phyloP scores from a whole-genome alignment of 2,329 filamentous ascomycete genomes.

The Incumbomyces lentus region DNA sequence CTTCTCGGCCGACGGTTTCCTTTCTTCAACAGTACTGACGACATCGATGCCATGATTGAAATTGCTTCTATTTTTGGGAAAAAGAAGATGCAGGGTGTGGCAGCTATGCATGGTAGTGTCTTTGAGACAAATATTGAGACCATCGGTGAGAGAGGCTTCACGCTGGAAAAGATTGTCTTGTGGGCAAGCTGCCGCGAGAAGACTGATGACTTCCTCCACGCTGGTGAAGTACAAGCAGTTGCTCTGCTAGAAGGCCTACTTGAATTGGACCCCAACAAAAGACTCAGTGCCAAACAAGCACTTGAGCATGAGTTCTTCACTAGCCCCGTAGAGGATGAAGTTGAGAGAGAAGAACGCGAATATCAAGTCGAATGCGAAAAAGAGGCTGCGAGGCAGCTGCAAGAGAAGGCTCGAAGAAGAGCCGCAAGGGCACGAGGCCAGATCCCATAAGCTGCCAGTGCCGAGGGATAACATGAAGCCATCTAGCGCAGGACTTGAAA shows the following conservation, averaged over 20 bases:
- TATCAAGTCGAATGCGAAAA: neutral
- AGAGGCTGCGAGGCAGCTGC: neutral
- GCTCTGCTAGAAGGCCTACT: conserved; percentile 32
- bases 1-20: conserved; percentile 86
- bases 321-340: conserved; percentile 25
- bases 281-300: conserved; percentile 34
- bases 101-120: conserved; percentile 76
- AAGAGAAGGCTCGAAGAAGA: conserved; percentile 4
- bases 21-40: conserved; percentile 98
- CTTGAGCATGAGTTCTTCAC: conserved; percentile 37
- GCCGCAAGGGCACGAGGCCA: neutral
- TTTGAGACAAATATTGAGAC: conserved; percentile 91
- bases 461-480: too few species aligned
- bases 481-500: too few species aligned
- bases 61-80: conserved; percentile 90
- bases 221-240: conserved; percentile 37
- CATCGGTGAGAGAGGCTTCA: conserved; percentile 74
- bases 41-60: conserved; percentile 94
- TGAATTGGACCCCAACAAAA: conserved; percentile 34
- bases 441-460: too few species aligned
- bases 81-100: conserved; percentile 71
- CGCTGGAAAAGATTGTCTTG: conserved; percentile 82
- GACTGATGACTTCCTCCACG: conserved; percentile 38
- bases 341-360: conserved; percentile 15
- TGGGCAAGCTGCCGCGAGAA: conserved; percentile 80